Evolutionary conservation across 2,329 filamentous ascomycete genomes (phyloP).

Genomic region (Fusarium sp.): DNA sequence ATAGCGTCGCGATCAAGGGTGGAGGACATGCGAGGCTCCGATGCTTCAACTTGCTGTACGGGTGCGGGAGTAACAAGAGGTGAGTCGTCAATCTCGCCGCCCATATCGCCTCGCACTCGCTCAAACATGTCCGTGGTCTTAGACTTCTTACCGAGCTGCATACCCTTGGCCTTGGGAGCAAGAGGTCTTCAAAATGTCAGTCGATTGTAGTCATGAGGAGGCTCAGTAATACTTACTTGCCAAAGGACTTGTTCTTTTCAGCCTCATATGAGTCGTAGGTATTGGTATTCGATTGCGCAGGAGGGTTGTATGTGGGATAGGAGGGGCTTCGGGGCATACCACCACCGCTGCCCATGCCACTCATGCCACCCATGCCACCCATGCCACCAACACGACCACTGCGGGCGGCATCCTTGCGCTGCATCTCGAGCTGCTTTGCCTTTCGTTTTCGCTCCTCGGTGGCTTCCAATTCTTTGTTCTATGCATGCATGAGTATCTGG

Average conservation of each 20-base stretch:
- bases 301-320: conserved; percentile 91
- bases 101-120: conserved; percentile 90
- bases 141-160: conserved; percentile 99
- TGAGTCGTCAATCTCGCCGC: conserved; percentile 82
- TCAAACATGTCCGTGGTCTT: conserved; percentile 99
- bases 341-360: conserved; percentile 49
- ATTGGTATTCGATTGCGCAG: conserved; percentile 79
- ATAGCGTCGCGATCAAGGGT: conserved; percentile 85
- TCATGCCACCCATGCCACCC: conserved; percentile 54
- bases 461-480: conserved; percentile 99
- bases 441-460: conserved; percentile 98
- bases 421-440: conserved; percentile 98
- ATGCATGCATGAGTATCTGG: conserved; percentile 46
- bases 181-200: conserved; percentile 60
- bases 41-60: conserved; percentile 64
- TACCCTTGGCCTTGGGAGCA: conserved; percentile 91
- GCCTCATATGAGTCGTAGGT: conserved; percentile 96
- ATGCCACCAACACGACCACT: conserved; percentile 63
- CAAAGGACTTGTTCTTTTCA: conserved; percentile 93
- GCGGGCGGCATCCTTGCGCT: conserved; percentile 94
- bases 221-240: conserved; percentile 70
- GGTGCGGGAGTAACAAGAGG: conserved; percentile 75
- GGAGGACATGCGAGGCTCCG: conserved; percentile 70
- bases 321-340: conserved; percentile 79
- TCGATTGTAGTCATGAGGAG: not conserved